Evolutionary conservation across 495 filamentous ascomycete genomes (phyloP).

Genomic region (Aspergillus olivimuriae): DNA sequence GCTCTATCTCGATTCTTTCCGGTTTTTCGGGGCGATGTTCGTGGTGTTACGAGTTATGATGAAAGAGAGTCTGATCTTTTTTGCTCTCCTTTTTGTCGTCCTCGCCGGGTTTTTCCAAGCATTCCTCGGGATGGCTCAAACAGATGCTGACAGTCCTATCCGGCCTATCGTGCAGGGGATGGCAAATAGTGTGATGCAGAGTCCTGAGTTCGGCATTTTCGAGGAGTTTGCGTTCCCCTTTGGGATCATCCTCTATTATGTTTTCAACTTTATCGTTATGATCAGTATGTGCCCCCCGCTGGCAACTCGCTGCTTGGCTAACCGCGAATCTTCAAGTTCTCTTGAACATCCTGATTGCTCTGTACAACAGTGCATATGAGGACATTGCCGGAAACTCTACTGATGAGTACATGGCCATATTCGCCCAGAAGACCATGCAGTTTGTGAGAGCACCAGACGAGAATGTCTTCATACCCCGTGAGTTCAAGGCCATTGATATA

Average conservation of each 20-base stretch:
- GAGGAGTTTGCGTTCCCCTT: conserved; percentile 73
- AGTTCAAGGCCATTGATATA: conserved; percentile 8
- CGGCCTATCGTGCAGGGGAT: conserved; percentile 80
- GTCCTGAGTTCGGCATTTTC: conserved; percentile 84
- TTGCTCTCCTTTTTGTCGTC: conserved; percentile 82
- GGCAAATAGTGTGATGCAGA: conserved; percentile 84
- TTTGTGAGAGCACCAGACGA: conserved; percentile 96
- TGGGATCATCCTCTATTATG: conserved; percentile 85
- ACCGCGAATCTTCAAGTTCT: conserved; percentile 48
- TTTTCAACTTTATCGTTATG: conserved; percentile 97
- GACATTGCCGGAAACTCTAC: conserved; percentile 92
- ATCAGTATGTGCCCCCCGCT: conserved; percentile 37
- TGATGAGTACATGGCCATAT: conserved; percentile 91
- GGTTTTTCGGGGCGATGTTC: conserved; percentile 97
- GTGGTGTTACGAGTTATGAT: conserved; percentile 98
- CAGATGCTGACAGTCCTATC: conserved; percentile 57
- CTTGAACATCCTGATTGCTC: conserved; percentile 88
- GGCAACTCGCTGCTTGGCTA: conserved; percentile 6
- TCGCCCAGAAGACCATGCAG: conserved; percentile 86
- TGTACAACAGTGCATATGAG: conserved; percentile 94
- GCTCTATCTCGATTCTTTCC: conserved; percentile 86
- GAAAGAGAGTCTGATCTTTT: conserved; percentile 97
- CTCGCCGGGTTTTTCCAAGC: conserved; percentile 88
- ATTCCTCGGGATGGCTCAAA: conserved; percentile 88
- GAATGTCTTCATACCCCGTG: conserved; percentile 89